Evolutionary conservation across 768 basidiomycete genomes (phyloP).

Genomic region (Rhodotorula babjevae): DNA sequence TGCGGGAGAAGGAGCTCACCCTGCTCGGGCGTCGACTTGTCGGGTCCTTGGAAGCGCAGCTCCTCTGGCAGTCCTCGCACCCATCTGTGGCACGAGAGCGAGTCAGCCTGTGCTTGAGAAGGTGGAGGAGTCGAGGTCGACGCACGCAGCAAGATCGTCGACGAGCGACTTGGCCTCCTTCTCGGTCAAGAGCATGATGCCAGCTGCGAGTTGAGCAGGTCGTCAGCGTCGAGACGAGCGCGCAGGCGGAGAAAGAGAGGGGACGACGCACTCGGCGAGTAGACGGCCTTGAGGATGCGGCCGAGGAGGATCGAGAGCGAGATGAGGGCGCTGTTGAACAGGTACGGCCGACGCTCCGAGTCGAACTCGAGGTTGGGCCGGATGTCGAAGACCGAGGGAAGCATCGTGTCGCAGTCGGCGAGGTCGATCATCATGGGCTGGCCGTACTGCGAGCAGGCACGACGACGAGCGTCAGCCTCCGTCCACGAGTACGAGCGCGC

Average conservation of each 20-base stretch:
- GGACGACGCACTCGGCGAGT: conserved; percentile 50
- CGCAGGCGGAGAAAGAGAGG: neutral
- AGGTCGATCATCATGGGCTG: conserved; percentile 96
- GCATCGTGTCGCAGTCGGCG: conserved; percentile 87
- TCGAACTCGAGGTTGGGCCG: conserved; percentile 54
- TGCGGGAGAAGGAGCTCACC: conserved; percentile 41
- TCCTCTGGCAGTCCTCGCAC: conserved; percentile 68
- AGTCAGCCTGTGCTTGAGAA: no score
- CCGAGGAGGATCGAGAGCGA: conserved; percentile 87
- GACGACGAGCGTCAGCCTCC: neutral
- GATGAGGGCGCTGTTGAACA: conserved; percentile 82
- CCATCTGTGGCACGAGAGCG: conserved; percentile 60
- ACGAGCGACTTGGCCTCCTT: conserved; percentile 59
- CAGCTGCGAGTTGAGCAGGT: conserved; percentile 55
- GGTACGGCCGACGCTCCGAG: conserved; percentile 41
- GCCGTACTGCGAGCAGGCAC: conserved; percentile 59
- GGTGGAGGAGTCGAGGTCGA: neutral
- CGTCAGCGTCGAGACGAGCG: neutral
- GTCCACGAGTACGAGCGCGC: neutral
- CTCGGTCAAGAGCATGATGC: conserved; percentile 77
- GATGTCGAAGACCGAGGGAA: conserved; percentile 78
- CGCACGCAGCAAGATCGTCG: conserved; percentile 45
- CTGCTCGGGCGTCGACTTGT: conserved; percentile 65
- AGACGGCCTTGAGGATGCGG: conserved; percentile 84
- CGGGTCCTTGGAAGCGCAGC: conserved; percentile 69